Conservation (phyloP, 75 land plant genomes). For the Ceratopteris richardii region DNA sequence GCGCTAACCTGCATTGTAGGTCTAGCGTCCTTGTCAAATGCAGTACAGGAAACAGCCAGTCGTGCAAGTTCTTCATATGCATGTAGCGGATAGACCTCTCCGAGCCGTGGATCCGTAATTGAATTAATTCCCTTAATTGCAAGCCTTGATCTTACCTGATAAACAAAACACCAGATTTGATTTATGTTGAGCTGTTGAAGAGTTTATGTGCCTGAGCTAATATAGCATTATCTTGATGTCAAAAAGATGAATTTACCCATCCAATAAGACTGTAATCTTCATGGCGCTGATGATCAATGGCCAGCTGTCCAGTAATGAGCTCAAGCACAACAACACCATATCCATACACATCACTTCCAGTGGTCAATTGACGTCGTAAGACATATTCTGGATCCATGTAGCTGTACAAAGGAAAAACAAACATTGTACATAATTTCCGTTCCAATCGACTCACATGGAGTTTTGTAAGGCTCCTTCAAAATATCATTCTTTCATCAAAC, state of each 20-base stretch:
- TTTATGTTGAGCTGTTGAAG: neutral
- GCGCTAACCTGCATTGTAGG: slow-evolving; percentile 35
- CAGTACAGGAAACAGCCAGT: slow-evolving; percentile 24
- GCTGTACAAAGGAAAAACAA: slow-evolving; percentile 1
- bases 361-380: slow-evolving; percentile 25
- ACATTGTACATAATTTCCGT: neutral
- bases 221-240: neutral
- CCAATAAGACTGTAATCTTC: slow-evolving; percentile 26
- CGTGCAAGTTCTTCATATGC: slow-evolving; percentile 5
- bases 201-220: neutral
- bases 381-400: slow-evolving; percentile 32
- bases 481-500: too few species aligned
- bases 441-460: neutral
- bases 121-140: slow-evolving; percentile 8
- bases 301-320: slow-evolving; percentile 23
- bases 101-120: slow-evolving; percentile 19
- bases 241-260: slow-evolving; percentile 17
- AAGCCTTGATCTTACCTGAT: slow-evolving; percentile 27
- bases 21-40: slow-evolving; percentile 18
- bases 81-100: slow-evolving; percentile 12
- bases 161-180: neutral
- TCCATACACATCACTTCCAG: slow-evolving; percentile 33
- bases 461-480: neutral
- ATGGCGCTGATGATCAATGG: slow-evolving; percentile 23
- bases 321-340: slow-evolving; percentile 29